Conservation (phyloP, 345 rosid species). For the Citrus australasica region DNA sequence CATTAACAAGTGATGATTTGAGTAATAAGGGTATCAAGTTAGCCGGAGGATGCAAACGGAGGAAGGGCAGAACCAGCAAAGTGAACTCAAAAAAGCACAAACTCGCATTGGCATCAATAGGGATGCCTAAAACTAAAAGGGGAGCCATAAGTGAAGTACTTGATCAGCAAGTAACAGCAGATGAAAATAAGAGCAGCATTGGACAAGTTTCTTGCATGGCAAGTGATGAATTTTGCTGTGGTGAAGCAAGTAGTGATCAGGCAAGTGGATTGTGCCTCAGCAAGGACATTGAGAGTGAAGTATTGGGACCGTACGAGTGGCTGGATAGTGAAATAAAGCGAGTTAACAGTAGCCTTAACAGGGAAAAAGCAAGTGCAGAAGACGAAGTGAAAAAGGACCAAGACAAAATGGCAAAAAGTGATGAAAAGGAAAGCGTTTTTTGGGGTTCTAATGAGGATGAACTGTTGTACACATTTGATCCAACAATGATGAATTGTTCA, state of each 20-base stretch:
- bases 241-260: conserved; percentile 1
- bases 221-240: neutral
- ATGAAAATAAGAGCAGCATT: neutral
- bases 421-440: conserved; percentile 20
- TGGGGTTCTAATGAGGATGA: conserved; percentile 34
- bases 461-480: conserved; percentile 17
- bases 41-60: conserved; percentile 14
- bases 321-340: conserved; percentile 62
- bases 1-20: neutral
- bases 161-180: neutral
- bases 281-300: conserved; percentile 19
- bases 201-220: conserved; percentile 2
- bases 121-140: conserved; percentile 5
- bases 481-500: conserved; percentile 8
- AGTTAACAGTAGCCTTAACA: conserved; percentile 20
- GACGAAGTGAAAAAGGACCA: neutral
- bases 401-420: conserved; percentile 17
- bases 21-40: conserved; percentile 4
- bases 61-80: conserved; percentile 29
- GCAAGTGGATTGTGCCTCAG: neutral
- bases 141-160: neutral
- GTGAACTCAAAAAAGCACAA: conserved; percentile 45
- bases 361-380: conserved; percentile 20
- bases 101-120: conserved; percentile 25
- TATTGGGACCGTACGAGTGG: conserved; percentile 68